Conservation (phyloP, 1,284 basidiomycete species). For the Irpex sp. region DNA sequence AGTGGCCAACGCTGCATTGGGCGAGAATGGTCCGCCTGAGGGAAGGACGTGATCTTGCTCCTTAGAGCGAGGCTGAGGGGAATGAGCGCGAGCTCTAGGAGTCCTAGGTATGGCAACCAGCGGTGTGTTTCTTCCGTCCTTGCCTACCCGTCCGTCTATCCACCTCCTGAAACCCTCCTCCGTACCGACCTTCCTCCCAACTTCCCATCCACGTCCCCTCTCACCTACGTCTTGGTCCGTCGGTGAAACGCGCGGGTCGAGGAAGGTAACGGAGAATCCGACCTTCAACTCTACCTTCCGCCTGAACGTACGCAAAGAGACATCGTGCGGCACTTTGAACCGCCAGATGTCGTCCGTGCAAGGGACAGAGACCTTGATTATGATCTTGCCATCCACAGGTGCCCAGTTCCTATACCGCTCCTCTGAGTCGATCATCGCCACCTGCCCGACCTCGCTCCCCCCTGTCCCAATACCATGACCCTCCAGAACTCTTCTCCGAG, state of each 20-base stretch:
- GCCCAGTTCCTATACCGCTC: conserved; percentile 23
- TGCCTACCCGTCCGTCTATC: conserved; percentile 20
- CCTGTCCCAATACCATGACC: no score
- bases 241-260: conserved; percentile 10
- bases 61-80: neutral
- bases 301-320: conserved; percentile 28
- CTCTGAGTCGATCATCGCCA: neutral
- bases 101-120: conserved; percentile 18
- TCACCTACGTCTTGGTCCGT: neutral
- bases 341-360: conserved; percentile 38
- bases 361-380: conserved; percentile 39
- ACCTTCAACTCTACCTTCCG: conserved; percentile 32
- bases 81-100: neutral
- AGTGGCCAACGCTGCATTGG: no score
- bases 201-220: neutral
- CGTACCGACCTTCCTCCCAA: conserved; percentile 13
- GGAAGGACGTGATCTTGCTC: no score
- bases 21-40: no score
- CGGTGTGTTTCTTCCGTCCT: conserved; percentile 22
- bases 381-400: conserved; percentile 30
- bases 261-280: conserved; percentile 31
- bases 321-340: conserved; percentile 31
- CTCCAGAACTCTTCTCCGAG: no score
- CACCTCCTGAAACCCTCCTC: conserved; percentile 23
- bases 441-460: no score